These are phyloP conservation scores for Clavispora phyllophila DNA, from an alignment of 805 yeast species.

Conservation along the genomic window DNA sequence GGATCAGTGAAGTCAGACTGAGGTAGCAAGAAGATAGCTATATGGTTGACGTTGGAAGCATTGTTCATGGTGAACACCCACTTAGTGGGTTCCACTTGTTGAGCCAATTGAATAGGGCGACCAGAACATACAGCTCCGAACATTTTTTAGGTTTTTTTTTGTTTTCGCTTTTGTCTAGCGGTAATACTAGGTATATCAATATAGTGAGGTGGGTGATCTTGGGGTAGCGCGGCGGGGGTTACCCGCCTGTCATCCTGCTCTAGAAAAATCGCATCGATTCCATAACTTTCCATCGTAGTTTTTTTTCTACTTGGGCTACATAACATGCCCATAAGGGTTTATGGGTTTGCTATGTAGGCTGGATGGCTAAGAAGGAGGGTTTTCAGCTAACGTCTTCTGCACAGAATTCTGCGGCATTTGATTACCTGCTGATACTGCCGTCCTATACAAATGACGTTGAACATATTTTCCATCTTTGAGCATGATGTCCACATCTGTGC, in stretches of 20 bases:
- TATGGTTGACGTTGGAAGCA: conserved; percentile 66
- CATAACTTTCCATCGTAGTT: not conserved
- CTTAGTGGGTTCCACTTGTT: conserved; percentile 64
- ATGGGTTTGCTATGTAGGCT: conserved; percentile 7
- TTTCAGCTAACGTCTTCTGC: not conserved
- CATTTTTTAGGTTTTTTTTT: conserved; percentile 31
- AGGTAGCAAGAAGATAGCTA: conserved; percentile 83
- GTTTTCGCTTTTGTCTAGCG: not conserved
- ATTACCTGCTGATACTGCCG: conserved; percentile 46
- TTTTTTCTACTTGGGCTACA: not conserved
- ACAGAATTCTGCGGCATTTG: not conserved
- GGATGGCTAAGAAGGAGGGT: conserved; percentile 14
- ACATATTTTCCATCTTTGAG: conserved; percentile 80
- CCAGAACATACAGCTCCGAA: conserved; percentile 78
- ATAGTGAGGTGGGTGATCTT: not conserved
- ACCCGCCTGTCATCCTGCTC: not conserved
- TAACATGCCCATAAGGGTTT: conserved; percentile 11
- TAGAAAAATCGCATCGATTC: conserved; percentile 1
- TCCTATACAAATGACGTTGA: conserved; percentile 60
- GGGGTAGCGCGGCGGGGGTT: not conserved
- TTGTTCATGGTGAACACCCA: conserved; percentile 60
- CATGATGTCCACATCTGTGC: conserved; percentile 20
- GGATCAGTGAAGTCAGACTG: conserved; percentile 62
- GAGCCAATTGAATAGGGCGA: conserved; percentile 51
- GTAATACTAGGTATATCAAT: not conserved